Conservation (phyloP, 805 yeast genomes). For the Candida argentea region DNA sequence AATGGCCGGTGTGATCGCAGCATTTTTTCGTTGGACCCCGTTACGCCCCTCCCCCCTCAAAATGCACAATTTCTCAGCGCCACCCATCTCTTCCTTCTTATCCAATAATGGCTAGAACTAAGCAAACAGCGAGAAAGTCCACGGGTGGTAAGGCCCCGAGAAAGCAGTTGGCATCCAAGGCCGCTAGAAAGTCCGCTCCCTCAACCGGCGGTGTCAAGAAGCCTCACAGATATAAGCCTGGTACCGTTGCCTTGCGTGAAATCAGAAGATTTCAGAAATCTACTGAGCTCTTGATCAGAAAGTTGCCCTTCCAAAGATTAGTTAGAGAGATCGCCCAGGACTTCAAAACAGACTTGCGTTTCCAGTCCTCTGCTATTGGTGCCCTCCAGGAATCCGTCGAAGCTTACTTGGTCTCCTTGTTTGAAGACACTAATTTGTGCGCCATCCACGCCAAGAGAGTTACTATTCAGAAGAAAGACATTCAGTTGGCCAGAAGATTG, state of each 20-base stretch:
- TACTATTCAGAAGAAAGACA: constrained; percentile 38
- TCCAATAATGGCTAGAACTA: constrained; percentile 34
- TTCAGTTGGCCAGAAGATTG: constrained; percentile 39
- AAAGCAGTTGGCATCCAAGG: constrained; percentile 39
- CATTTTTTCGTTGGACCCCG: no score
- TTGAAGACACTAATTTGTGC: constrained; percentile 40
- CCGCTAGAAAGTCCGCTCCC: constrained; percentile 40
- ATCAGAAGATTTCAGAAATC: constrained; percentile 39
- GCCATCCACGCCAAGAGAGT: constrained; percentile 41
- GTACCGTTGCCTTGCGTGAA: constrained; percentile 41
- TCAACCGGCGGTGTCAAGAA: constrained; percentile 38
- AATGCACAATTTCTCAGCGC: constrained; percentile 3
- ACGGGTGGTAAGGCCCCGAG: constrained; percentile 42
- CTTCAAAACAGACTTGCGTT: constrained; percentile 38
- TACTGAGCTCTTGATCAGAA: constrained; percentile 37
- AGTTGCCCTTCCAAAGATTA: constrained; percentile 39
- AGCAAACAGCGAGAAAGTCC: constrained; percentile 39
- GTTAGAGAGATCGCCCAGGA: constrained; percentile 39
- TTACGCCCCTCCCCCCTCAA: constrained; percentile 1
- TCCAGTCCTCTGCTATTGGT: constrained; percentile 38
- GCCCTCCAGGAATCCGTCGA: constrained; percentile 39
- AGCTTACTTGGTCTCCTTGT: constrained; percentile 37
- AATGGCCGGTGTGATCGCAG: no score
- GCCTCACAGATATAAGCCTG: constrained; percentile 42
- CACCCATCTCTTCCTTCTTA: constrained; percentile 3